A percentile compares a stretch with the other conserved stretches of the same genome.
phyloP scores from a whole-genome alignment of 768 basidiomycete genomes.

The Melanogaster broomeanus region DNA sequence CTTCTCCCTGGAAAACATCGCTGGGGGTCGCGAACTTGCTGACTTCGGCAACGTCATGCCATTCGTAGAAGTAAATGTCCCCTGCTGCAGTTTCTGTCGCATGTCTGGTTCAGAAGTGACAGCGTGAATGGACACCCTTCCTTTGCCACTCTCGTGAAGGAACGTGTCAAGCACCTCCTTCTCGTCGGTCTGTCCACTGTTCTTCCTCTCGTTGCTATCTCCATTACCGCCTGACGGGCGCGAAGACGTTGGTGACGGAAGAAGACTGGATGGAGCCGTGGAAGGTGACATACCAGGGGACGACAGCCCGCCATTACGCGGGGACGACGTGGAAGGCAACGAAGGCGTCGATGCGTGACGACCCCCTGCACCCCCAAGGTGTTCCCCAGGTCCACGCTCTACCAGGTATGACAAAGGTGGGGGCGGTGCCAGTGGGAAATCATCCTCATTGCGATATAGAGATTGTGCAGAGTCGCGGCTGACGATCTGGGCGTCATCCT shows the following conservation, averaged over 20 bases:
- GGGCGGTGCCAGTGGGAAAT: conserved; percentile 82
- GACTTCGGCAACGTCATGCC: conserved; percentile 31
- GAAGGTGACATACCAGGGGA: conserved; percentile 71
- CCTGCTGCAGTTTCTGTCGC: conserved; percentile 45
- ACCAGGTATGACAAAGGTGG: conserved; percentile 91
- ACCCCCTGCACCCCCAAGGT: conserved; percentile 40
- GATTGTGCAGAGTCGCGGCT: conserved; percentile 41
- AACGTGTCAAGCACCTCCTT: conserved; percentile 36
- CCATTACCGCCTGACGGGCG: conserved; percentile 60
- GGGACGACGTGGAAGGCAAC: conserved; percentile 58
- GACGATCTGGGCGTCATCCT: conserved; percentile 29
- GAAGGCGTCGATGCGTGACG: conserved; percentile 74
- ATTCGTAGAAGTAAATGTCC: conserved; percentile 35
- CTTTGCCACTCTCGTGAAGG: conserved; percentile 35
- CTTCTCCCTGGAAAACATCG: conserved; percentile 58
- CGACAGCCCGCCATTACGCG: conserved; percentile 51
- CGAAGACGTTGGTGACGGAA: conserved; percentile 77
- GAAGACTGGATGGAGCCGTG: conserved; percentile 71
- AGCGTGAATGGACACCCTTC: conserved; percentile 48
- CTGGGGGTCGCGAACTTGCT: conserved; percentile 11
- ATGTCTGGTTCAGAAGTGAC: conserved; percentile 65
- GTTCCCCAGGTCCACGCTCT: conserved; percentile 52
- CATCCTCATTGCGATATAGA: conserved; percentile 53
- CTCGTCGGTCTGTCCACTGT: conserved; percentile 45
- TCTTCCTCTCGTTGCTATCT: conserved; percentile 47